Base-by-base conservation (phyloP, 1,284 basidiomycete species). In the Cutaneotrichosporon cutaneum region DNA sequence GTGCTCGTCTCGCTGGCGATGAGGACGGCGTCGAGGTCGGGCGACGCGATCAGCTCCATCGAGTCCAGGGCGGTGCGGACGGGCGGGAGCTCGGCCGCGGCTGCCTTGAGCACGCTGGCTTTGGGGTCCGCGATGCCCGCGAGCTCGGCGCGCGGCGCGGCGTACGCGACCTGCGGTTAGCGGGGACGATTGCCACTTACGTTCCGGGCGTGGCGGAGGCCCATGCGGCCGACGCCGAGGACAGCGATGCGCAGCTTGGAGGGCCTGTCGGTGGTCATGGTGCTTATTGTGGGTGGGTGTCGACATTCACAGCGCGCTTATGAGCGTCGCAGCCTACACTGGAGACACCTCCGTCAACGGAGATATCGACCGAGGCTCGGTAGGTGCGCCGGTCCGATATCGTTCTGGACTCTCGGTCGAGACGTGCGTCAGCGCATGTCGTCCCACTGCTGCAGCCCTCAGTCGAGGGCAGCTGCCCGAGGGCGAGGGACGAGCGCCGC, bases 201-300 rank as follows among this genome's bases (percentile, higher is more conserved):
- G 44, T 68, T 72, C 16, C 53, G 59, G n/a, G 69, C 69, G 54
- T 68, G 70, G 16, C 64, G 50, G 10, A 58, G 44, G 26, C 72
- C 71, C 71, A 74, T 70, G 14, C 71, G 67, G 32, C 72, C 72
- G 22, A 67, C 47, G 2, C 69, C 69, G 48, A 72, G 44, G 54
- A 73, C 66, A 13, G 61, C 71, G 56, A 70, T 60, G 48, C 61
- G 58, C 26, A 67, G 65, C 26, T 60, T 55, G 42, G 13, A 24
- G n/a, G 16, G 56, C 18, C 7, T 42, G 39, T 18, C 16, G 16
- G 39, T 42, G 6, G 18, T n/a, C 39, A 42, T 42, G 39, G 16
- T 42, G 39, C 3, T n/a, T 18, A 42, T 21, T 2, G 36, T 39
- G 36, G 39, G 14, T 36, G 39, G 18, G 18, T 42, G 18, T 42